Conservation (phyloP, 441 rosid species). For the Arabidopsis lyrata region DNA sequence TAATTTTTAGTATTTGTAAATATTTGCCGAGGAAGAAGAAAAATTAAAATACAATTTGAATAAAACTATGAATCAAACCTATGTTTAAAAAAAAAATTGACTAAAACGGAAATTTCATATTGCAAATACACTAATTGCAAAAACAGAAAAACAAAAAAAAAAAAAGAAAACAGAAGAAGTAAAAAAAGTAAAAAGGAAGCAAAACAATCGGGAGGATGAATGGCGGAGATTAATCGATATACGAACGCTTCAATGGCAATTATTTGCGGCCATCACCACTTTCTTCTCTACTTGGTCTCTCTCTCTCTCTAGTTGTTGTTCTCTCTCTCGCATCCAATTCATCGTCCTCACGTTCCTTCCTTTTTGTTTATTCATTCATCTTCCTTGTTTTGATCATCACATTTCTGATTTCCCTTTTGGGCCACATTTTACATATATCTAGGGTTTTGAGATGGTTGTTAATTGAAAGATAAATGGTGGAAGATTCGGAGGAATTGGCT, state of each 20-base stretch:
- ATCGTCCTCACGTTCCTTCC: slow-evolving; percentile 38
- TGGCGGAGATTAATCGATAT: slow-evolving; percentile 35
- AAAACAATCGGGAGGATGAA: slow-evolving; percentile 42
- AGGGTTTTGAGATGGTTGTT: slow-evolving; percentile 42
- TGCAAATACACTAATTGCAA: too few relatives aligned
- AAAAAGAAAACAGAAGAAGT: not conserved
- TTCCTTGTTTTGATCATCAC: not conserved
- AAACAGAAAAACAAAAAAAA: not conserved
- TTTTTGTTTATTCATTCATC: slow-evolving; percentile 26
- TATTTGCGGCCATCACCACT: slow-evolving; percentile 38
- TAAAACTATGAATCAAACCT: too few relatives aligned
- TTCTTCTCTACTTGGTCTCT: slow-evolving; percentile 8
- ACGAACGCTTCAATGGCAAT: slow-evolving; percentile 48
- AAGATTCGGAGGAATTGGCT: slow-evolving; percentile 24
- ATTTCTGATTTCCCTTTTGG: too few relatives aligned
- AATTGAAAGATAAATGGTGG: slow-evolving; percentile 38
- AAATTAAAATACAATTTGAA: too few relatives aligned
- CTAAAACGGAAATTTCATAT: too few relatives aligned
- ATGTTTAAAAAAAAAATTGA: too few relatives aligned
- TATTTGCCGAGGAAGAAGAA: too few relatives aligned
- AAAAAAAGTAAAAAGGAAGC: not conserved
- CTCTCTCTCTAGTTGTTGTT: slow-evolving; percentile 29
- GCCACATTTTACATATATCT: slow-evolving; percentile 1
- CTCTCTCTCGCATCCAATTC: slow-evolving; percentile 31
- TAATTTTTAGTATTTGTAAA: too few relatives aligned